Conservation (phyloP, 2,329 filamentous ascomycete species). For the Diaporthe ampelina region DNA sequence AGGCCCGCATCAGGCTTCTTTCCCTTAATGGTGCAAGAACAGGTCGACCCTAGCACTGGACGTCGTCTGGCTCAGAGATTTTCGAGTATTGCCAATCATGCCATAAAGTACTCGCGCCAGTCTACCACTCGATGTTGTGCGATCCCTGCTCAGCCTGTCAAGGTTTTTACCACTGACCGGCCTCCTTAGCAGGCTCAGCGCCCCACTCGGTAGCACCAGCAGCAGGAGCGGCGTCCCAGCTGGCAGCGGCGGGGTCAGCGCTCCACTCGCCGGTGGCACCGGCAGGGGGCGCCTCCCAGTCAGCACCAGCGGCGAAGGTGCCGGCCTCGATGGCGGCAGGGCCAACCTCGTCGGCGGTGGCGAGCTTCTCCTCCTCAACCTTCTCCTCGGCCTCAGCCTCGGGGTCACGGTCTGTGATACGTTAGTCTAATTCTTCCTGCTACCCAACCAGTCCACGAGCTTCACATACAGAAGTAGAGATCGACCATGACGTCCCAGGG, state of each 20-base stretch:
- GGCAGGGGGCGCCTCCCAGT: constrained; percentile 63
- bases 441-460: background rate
- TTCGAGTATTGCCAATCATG: constrained; percentile 43
- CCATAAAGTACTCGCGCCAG: constrained; percentile 43
- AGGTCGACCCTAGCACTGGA: constrained; percentile 64
- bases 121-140: constrained; percentile 22
- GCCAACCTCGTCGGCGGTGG: constrained; percentile 87
- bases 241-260: constrained; percentile 69
- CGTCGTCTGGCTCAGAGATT: constrained; percentile 44
- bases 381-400: constrained; percentile 99
- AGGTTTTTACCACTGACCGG: constrained; percentile 55
- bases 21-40: constrained; percentile 96
- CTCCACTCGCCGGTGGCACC: constrained; percentile 73
- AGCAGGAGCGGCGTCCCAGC: constrained; percentile 59
- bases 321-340: constrained; percentile 86
- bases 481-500: constrained; percentile 99
- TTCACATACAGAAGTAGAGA: constrained; percentile 92
- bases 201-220: constrained; percentile 64
- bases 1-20: constrained; percentile 85
- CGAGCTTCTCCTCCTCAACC: constrained; percentile 90
- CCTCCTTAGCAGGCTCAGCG: constrained; percentile 63
- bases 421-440: constrained; percentile 41
- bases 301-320: constrained; percentile 71
- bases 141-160: constrained; percentile 27
- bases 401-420: constrained; percentile 85